Conservation (phyloP, 129 eudicot genomes). For the Sambucus nigra region DNA sequence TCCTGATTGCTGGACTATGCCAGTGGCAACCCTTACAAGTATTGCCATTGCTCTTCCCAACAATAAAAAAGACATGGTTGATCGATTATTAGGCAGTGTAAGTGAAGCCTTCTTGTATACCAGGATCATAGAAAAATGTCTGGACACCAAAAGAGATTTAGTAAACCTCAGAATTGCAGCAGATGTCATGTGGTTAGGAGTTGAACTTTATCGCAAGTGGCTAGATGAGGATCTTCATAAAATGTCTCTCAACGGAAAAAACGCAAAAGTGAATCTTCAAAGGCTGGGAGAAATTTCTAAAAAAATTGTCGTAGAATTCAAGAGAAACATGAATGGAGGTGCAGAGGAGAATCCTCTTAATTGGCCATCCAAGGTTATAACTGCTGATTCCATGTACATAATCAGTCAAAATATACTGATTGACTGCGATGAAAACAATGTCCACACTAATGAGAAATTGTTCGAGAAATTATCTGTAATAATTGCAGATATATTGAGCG, state of each 20-base stretch:
- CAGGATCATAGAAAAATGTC: conserved; percentile 16
- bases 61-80: background rate
- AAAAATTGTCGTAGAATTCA: background rate
- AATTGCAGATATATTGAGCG: conserved; percentile 24
- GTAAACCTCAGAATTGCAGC: conserved; percentile 19
- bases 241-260: conserved; percentile 1
- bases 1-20: conserved; percentile 30
- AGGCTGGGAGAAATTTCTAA: conserved; percentile 17
- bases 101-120: conserved; percentile 22
- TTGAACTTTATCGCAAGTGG: conserved; percentile 30
- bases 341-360: conserved; percentile 8
- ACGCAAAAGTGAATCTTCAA: conserved; percentile 4
- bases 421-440: background rate
- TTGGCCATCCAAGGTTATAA: conserved; percentile 16
- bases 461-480: conserved; percentile 15
- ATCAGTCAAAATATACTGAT: conserved; percentile 18
- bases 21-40: conserved; percentile 31
- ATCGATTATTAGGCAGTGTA: conserved; percentile 13
- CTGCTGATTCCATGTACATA: conserved; percentile 39
- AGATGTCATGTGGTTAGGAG: conserved; percentile 18
- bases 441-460: conserved; percentile 4
- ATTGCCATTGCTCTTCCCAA: conserved; percentile 32
- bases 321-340: background rate
- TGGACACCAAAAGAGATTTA: conserved; percentile 6
- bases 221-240: conserved; percentile 21